Evolutionary conservation across 225 moss, liverwort and hornwort genomes (phyloP).

Genomic region (Marchantia paleacea): DNA sequence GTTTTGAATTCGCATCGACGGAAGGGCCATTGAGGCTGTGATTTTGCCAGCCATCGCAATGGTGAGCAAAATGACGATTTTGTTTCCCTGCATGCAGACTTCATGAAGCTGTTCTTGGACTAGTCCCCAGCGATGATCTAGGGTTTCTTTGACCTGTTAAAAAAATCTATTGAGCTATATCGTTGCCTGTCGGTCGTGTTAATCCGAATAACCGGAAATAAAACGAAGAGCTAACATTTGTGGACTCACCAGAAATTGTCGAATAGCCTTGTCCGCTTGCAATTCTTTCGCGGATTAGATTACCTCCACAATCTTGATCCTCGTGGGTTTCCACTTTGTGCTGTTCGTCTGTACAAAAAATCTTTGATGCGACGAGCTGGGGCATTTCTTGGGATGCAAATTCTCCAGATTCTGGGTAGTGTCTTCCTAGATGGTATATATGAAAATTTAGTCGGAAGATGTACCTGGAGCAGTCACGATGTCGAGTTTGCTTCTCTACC

Average conservation of each 20-base stretch:
- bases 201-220: not conserved
- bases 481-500: not conserved
- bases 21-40: conserved; percentile 2
- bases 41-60: conserved; percentile 16
- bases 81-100: not conserved
- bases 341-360: not conserved
- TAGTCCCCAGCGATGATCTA: conserved; percentile 5
- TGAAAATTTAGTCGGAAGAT: not conserved
- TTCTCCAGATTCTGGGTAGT: not conserved
- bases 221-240: not conserved
- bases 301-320: too few relatives aligned
- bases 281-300: not conserved
- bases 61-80: conserved; percentile 21
- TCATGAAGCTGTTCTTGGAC: not conserved
- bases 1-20: conserved; percentile 17
- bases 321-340: not conserved
- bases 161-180: not conserved
- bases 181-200: not conserved
- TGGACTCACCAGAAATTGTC: not conserved
- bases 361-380: not conserved
- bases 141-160: conserved; percentile 19
- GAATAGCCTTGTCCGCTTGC: too few relatives aligned
- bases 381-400: not conserved
- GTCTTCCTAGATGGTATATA: not conserved
- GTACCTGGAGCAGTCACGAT: not conserved